Percentiles rank a stretch among this genome's conserved stretches.
phyloP scores from a whole-genome alignment of 2,329 filamentous ascomycete genomes.

The Fusarium phyllophilum region DNA sequence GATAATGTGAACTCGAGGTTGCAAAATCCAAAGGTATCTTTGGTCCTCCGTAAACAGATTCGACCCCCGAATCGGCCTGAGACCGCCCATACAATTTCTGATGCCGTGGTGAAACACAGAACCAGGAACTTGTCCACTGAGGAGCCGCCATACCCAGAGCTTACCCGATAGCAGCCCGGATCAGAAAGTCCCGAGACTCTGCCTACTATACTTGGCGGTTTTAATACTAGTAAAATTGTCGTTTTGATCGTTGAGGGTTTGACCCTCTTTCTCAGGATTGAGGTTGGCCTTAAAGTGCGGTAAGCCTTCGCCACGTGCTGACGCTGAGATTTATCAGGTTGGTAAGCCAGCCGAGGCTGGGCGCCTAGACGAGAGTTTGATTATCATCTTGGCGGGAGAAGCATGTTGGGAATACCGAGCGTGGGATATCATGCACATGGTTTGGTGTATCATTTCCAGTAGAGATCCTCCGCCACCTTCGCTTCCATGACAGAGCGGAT shows the following conservation, averaged over 20 bases:
- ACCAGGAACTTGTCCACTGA: constrained; percentile 19
- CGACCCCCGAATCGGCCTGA: constrained; percentile 17
- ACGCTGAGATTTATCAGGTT: constrained; percentile 20
- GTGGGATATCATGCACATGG: constrained; percentile 15
- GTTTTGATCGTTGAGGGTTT: constrained; percentile 23
- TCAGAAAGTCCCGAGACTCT: constrained; percentile 12
- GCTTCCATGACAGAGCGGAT: constrained; percentile 69
- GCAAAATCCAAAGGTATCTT: constrained; percentile 26
- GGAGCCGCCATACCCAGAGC: constrained; percentile 19
- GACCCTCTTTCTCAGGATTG: constrained; percentile 27
- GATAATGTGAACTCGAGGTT: not conserved
- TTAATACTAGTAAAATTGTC: constrained; percentile 9
- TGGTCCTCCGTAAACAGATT: not conserved
- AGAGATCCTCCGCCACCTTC: constrained; percentile 63
- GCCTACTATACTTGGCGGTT: constrained; percentile 23
- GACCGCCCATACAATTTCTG: constrained; percentile 23
- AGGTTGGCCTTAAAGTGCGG: constrained; percentile 26
- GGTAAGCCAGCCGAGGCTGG: constrained; percentile 17
- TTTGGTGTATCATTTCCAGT: constrained; percentile 62
- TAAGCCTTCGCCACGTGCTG: constrained; percentile 21
- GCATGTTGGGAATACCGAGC: constrained; percentile 9
- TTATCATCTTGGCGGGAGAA: constrained; percentile 27
- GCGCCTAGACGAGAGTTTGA: constrained; percentile 30
- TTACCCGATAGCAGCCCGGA: constrained; percentile 26
- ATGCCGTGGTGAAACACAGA: constrained; percentile 34